Base-by-base conservation (phyloP, 495 filamentous ascomycete species). In the Lepidopterella palustris region DNA sequence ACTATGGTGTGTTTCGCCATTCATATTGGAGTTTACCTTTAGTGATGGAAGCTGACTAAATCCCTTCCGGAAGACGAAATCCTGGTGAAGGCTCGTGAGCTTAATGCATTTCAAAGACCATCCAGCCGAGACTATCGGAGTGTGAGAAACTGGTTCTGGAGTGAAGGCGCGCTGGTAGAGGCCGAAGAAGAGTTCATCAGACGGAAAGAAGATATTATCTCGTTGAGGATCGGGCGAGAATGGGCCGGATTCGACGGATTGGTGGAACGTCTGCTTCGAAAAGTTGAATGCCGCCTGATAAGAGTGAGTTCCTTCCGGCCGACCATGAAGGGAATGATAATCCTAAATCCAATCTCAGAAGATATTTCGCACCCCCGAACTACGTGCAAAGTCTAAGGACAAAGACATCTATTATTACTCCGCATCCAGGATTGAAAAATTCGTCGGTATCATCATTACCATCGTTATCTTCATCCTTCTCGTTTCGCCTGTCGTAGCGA, bases 181-280 rank as follows among this genome's bases (percentile, higher is more conserved):
- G 32, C 60, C 5, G 73, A 75, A 21, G 59, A 57, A 52, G 64
- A 54, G 4, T 74, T 61, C 48, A 75, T 78, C 10, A 64, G 67
- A 31, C 60, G 64, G 9, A 74, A 72, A 60, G 76, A 74, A 56
- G 76, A 78, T 58, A 68, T 74, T 9, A 56, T 78, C 1, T 73
- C 73, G 8, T 58, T 78, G 1, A 57, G 70, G 5, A 65, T 58
- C 10, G 74, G 73, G 0, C 61, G 73, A 8, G 76, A 78, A 55
- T 64, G 72, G 53, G 68, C 73, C 25, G 66, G 69, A 42, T 73
- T 78, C 21, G 75, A 78, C 51, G 74, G 68, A 0, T 18, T 66
- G 1, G 55, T 78, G 11, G 76, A 77, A 60, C 31, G 40, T 0
- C 23, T 71, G 0, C 60, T 78, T 23, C 45, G 59, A 15, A 31